A percentile compares a stretch with the other conserved stretches of the same genome.
Evolutionary conservation across 176 grass and related monocot genomes (phyloP).

Genomic region (Tillandsia fasciculata): DNA sequence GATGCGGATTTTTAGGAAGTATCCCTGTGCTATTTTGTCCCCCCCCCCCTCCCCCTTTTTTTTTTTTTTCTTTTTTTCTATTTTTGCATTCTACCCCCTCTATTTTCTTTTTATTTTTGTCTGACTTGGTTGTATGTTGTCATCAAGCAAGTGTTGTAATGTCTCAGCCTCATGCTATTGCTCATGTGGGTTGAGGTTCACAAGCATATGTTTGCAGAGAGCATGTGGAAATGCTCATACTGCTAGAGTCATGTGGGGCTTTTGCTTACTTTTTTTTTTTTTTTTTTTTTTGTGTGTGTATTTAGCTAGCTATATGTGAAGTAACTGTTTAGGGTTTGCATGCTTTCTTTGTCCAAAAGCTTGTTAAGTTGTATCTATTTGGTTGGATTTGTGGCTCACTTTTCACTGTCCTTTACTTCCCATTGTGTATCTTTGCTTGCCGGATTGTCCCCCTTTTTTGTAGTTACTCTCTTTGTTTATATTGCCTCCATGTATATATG

Average conservation of each 20-base stretch:
- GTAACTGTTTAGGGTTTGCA: neutral
- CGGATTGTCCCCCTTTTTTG: neutral
- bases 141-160: neutral
- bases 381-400: neutral
- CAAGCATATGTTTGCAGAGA: too few species aligned
- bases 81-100: neutral
- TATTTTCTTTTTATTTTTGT: neutral
- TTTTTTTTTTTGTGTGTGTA: neutral
- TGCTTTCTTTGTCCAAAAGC: conserved; percentile 3
- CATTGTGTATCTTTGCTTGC: neutral
- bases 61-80: neutral
- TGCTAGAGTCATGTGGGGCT: too few species aligned
- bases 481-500: neutral
- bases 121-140: conserved; percentile 4
- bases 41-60: neutral
- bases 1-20: conserved; percentile 90
- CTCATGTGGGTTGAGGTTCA: too few species aligned
- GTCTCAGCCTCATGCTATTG: too few species aligned
- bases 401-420: neutral
- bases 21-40: conserved; percentile 53
- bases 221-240: too few species aligned
- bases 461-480: neutral
- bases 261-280: too few species aligned
- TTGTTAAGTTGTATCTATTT: neutral
- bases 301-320: neutral